A percentile compares a stretch with the other conserved stretches of the same genome.
phyloP scores from a whole-genome alignment of 495 filamentous ascomycete species.

The Daldinia grandis region DNA sequence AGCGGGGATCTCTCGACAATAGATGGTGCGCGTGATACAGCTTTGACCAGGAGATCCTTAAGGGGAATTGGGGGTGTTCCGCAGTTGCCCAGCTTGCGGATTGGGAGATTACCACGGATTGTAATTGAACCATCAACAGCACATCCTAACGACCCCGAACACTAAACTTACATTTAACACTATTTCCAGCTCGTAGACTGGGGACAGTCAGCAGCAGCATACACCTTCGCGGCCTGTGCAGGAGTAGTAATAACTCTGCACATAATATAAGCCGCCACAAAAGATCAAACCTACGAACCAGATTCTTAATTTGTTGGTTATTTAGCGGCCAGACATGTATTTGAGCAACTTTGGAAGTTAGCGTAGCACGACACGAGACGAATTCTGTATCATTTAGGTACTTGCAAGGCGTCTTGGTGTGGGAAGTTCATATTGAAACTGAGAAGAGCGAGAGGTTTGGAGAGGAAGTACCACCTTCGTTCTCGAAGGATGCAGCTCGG shows the following conservation, averaged over 20 bases:
- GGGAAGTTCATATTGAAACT: slow-evolving; percentile 8
- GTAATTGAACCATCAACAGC: slow-evolving; percentile 62
- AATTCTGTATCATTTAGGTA: slow-evolving; percentile 34
- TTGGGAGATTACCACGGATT: slow-evolving; percentile 58
- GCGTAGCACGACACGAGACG: slow-evolving; percentile 4
- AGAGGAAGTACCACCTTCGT: not conserved
- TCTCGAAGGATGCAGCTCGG: not conserved
- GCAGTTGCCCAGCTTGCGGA: slow-evolving; percentile 55
- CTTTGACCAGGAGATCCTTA: slow-evolving; percentile 32
- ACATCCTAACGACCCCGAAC: slow-evolving; percentile 33
- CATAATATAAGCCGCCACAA: not conserved
- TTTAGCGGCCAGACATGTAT: slow-evolving; percentile 4
- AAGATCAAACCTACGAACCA: slow-evolving; percentile 6
- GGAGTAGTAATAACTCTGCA: not conserved
- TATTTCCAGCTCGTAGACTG: not conserved
- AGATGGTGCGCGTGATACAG: slow-evolving; percentile 8
- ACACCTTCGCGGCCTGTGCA: not conserved
- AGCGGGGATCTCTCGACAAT: slow-evolving; percentile 37
- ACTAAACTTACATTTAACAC: not conserved
- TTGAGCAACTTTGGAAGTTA: not conserved
- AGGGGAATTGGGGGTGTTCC: slow-evolving; percentile 50
- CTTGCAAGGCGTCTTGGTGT: slow-evolving; percentile 33
- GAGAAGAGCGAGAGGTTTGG: not conserved
- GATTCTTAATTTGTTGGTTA: slow-evolving; percentile 2
- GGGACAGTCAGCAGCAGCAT: not conserved